Evolutionary conservation across 306 rosid species (phyloP).

Genomic region (Fragaria nilgerrensis): DNA sequence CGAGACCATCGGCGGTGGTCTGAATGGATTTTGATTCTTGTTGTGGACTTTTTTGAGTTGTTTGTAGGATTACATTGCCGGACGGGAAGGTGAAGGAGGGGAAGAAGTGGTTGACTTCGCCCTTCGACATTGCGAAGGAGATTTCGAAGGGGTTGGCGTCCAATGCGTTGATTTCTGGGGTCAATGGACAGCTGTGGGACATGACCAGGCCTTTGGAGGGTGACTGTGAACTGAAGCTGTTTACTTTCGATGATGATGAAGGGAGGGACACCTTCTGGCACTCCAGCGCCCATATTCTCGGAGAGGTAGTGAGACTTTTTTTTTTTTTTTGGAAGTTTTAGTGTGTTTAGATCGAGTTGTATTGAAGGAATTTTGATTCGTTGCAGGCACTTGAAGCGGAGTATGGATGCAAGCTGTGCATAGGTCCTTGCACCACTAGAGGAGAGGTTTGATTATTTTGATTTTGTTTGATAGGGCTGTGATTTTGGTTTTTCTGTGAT

Average conservation of each 20-base stretch:
- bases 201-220: conserved; percentile 73
- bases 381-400: conserved; percentile 71
- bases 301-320: conserved; percentile 50
- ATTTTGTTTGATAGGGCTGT: background rate
- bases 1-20: background rate
- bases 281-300: conserved; percentile 97
- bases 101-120: conserved; percentile 74
- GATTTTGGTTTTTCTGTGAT: no score
- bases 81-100: conserved; percentile 70
- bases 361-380: conserved; percentile 2
- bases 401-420: conserved; percentile 95
- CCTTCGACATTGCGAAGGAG: conserved; percentile 69
- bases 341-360: background rate
- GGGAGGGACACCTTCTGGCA: conserved; percentile 99
- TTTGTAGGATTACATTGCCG: conserved; percentile 54
- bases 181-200: conserved; percentile 89
- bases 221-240: conserved; percentile 68
- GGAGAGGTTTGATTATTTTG: conserved; percentile 62
- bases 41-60: background rate
- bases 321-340: background rate
- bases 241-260: conserved; percentile 66
- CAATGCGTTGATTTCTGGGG: conserved; percentile 75
- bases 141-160: conserved; percentile 77
- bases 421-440: conserved; percentile 96
- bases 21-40: background rate